A percentile compares a stretch with the other conserved stretches of the same genome.
Evolutionary conservation across 345 rosid genomes (phyloP).

Genomic region (Ricinus communis): DNA sequence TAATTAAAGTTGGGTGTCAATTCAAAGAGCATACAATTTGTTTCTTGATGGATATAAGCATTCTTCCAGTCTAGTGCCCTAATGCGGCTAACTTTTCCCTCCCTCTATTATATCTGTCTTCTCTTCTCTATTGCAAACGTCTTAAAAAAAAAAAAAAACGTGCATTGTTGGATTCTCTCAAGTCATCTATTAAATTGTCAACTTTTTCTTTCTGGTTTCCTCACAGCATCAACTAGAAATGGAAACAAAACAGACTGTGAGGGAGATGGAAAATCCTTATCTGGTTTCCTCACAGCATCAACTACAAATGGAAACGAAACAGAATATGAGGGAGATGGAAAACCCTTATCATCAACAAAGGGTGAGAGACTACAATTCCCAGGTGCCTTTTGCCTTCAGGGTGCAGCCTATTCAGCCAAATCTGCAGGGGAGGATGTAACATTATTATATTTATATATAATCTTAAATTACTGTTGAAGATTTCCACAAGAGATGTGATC

Average conservation of each 20-base stretch:
- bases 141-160: no score
- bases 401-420: slow-evolving; percentile 64
- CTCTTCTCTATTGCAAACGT: no score
- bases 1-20: background rate
- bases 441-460: background rate
- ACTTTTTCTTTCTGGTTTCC: no score
- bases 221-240: no score
- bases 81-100: background rate
- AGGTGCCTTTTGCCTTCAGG: slow-evolving; percentile 46
- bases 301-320: slow-evolving; percentile 26
- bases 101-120: no score
- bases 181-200: no score
- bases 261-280: no score
- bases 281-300: no score
- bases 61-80: background rate
- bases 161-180: no score
- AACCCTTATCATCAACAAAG: slow-evolving; percentile 31
- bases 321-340: slow-evolving; percentile 22
- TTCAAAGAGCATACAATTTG: background rate
- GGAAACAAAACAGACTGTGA: no score
- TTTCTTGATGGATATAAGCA: background rate
- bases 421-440: slow-evolving; percentile 53
- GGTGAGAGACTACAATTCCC: slow-evolving; percentile 34
- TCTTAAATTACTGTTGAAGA: no score
- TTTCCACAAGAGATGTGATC: no score